Evolutionary conservation across 2,329 filamentous ascomycete species (phyloP).

Genomic region (Alternaria angustiovoidea): DNA sequence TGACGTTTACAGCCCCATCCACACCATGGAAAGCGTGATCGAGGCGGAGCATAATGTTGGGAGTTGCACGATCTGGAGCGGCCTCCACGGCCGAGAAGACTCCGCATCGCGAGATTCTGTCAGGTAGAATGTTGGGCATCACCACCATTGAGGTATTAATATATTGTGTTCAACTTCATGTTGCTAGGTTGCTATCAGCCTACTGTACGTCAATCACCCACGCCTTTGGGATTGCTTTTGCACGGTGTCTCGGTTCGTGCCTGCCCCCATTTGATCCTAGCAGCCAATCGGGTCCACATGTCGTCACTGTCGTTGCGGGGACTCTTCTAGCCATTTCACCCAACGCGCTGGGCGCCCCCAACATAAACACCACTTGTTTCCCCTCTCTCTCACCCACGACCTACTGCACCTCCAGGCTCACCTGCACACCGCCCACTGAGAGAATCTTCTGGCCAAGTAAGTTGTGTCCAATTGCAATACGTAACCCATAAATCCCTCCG

Average conservation of each 20-base stretch:
- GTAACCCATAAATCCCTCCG: constrained; percentile 17
- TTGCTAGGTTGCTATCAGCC: constrained; percentile 2
- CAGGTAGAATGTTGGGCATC: constrained; percentile 11
- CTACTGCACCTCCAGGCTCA: constrained; percentile 25
- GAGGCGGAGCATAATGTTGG: constrained; percentile 17
- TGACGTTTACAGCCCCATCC: constrained; percentile 4
- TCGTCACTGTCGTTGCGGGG: constrained; percentile 44
- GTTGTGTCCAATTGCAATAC: constrained; percentile 17
- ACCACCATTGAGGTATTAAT: constrained; percentile 38
- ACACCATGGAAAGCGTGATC: constrained; percentile 16
- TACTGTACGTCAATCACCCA: constrained; percentile 5
- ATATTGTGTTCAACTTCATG: constrained; percentile 6
- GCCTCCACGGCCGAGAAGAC: constrained; percentile 42
- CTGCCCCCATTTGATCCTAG: constrained; percentile 17
- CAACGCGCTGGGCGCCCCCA: constrained; percentile 27
- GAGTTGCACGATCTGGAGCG: constrained; percentile 7
- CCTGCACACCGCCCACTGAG: constrained; percentile 35
- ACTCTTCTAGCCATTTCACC: constrained; percentile 32
- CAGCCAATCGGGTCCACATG: constrained; percentile 36
- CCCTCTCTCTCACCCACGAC: constrained; percentile 17
- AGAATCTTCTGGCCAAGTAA: constrained; percentile 33
- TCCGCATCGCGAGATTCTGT: not conserved
- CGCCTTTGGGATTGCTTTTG: constrained; percentile 31
- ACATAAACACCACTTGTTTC: constrained; percentile 31
- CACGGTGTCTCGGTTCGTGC: constrained; percentile 15